Evolutionary conservation across 805 yeast species (phyloP).

Genomic region (Candida orba): DNA sequence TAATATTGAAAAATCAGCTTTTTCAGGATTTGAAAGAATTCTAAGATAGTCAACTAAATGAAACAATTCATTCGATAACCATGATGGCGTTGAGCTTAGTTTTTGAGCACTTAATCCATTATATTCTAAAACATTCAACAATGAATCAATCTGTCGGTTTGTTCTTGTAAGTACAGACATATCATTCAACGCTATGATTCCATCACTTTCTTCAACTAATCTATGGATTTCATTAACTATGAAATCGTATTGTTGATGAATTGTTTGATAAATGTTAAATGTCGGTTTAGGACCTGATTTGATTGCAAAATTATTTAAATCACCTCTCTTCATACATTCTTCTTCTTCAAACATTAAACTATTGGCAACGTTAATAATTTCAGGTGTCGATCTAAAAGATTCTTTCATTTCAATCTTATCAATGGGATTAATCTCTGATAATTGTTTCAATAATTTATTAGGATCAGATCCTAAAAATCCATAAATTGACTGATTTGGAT

Average conservation of each 20-base stretch:
- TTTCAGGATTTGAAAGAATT: constrained; percentile 26
- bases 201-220: constrained; percentile 34
- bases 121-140: constrained; percentile 31
- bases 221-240: constrained; percentile 38
- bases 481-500: constrained; percentile 63
- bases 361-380: constrained; percentile 40
- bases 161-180: constrained; percentile 47
- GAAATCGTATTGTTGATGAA: constrained; percentile 35
- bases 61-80: constrained; percentile 39
- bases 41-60: constrained; percentile 43
- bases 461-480: constrained; percentile 53
- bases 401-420: constrained; percentile 33
- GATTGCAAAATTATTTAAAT: not conserved
- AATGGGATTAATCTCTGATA: constrained; percentile 14
- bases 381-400: constrained; percentile 57
- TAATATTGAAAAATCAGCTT: constrained; percentile 23
- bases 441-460: constrained; percentile 20
- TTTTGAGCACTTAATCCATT: constrained; percentile 38
- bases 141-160: constrained; percentile 38
- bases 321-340: constrained; percentile 1
- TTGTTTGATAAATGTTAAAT: constrained; percentile 20
- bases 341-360: constrained; percentile 6
- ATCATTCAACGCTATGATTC: constrained; percentile 37
- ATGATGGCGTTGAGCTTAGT: constrained; percentile 40
- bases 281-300: constrained; percentile 13